A percentile compares a stretch with the other conserved stretches of the same genome.
phyloP scores from a whole-genome alignment of 331 rosid genomes.

The Phaseolus coccineus region DNA sequence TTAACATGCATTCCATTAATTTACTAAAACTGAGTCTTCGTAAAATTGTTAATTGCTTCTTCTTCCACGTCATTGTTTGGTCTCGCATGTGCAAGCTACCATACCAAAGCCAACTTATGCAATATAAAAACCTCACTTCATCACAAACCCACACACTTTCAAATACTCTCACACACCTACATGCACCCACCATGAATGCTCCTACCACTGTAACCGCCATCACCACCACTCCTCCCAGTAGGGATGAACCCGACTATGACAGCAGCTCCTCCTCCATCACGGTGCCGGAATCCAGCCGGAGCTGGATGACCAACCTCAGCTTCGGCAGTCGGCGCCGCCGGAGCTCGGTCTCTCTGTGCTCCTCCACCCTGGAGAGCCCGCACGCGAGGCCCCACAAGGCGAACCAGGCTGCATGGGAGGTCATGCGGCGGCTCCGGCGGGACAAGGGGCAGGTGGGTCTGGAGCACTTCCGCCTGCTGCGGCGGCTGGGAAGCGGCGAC shows the following conservation, averaged over 20 bases:
- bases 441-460: constrained; percentile 77
- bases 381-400: constrained; percentile 84
- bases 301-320: constrained; percentile 95
- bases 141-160: constrained; percentile 34
- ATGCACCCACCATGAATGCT: constrained; percentile 54
- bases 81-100: constrained; percentile 41
- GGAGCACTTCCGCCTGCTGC: constrained; percentile 82
- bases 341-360: constrained; percentile 74
- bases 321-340: constrained; percentile 69
- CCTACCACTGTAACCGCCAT: constrained; percentile 57
- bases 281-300: constrained; percentile 75
- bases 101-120: constrained; percentile 33
- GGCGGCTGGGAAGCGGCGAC: constrained; percentile 90
- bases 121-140: constrained; percentile 47
- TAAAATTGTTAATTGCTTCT: constrained; percentile 43
- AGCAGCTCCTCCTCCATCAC: constrained; percentile 89
- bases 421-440: constrained; percentile 69
- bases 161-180: constrained; percentile 30
- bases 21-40: constrained; percentile 47
- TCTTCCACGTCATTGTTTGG: constrained; percentile 30
- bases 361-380: constrained; percentile 48
- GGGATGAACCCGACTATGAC: constrained; percentile 82
- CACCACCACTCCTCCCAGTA: constrained; percentile 50
- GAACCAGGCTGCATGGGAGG: constrained; percentile 89
- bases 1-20: neutral